Conservation (phyloP, 116 monocot genomes). For the Trichopus zeylanicus region DNA sequence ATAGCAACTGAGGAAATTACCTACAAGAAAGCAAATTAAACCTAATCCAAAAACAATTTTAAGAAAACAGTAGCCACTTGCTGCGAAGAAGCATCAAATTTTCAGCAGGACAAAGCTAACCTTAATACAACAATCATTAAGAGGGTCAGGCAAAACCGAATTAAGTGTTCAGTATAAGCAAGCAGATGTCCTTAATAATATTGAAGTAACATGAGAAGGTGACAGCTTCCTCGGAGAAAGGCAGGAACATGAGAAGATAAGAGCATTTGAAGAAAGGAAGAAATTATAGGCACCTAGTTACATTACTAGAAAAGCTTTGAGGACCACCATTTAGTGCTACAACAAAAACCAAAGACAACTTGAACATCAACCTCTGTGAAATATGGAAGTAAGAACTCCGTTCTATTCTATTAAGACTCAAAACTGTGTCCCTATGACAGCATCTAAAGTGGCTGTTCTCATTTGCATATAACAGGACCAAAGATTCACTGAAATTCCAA, state of each 20-base stretch:
- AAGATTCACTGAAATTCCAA: too few relatives aligned
- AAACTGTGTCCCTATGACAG: too few relatives aligned
- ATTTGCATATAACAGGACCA: too few relatives aligned
- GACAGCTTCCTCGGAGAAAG: background rate
- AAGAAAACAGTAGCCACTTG: background rate
- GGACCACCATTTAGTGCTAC: too few relatives aligned
- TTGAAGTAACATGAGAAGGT: background rate
- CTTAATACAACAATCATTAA: background rate
- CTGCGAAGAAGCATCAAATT: background rate
- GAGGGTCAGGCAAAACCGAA: background rate
- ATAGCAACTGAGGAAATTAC: conserved; percentile 32
- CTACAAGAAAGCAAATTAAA: conserved; percentile 21
- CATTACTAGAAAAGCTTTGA: too few relatives aligned
- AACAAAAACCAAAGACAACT: too few relatives aligned
- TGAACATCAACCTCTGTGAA: too few relatives aligned
- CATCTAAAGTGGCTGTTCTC: too few relatives aligned
- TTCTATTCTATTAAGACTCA: too few relatives aligned
- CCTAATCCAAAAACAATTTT: background rate
- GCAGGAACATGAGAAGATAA: background rate
- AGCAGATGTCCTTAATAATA: background rate
- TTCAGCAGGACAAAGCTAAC: background rate
- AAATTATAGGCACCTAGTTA: too few relatives aligned
- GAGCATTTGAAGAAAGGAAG: too few relatives aligned
- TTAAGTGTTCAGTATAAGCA: background rate
- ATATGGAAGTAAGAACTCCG: too few relatives aligned